These are phyloP conservation scores for Trichosporon ovoides DNA, from an alignment of 1,284 basidiomycete genomes.

Conservation along the genomic window DNA sequence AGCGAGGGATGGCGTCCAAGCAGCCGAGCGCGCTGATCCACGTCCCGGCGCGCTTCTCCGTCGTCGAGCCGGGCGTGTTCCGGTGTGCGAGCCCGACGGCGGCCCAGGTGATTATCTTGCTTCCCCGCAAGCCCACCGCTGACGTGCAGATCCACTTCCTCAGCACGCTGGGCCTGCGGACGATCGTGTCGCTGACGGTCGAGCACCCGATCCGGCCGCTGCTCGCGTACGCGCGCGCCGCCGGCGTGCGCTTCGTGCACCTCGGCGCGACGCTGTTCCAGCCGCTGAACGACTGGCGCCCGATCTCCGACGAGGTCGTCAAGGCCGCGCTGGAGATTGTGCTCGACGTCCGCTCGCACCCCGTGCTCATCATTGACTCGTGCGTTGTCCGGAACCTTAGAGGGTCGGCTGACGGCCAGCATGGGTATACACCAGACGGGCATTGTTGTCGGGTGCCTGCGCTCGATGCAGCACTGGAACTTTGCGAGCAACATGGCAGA, in stretches of 20 bases:
- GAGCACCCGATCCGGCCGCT: constrained; percentile 44
- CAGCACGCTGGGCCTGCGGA: constrained; percentile 34
- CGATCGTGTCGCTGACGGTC: constrained; percentile 43
- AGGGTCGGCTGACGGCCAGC: constrained; percentile 23
- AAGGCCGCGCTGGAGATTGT: constrained; percentile 44
- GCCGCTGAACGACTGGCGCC: constrained; percentile 42
- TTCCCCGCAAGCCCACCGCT: not conserved
- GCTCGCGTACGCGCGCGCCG: constrained; percentile 23
- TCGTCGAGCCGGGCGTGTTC: constrained; percentile 43
- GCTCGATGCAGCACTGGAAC: constrained; percentile 46
- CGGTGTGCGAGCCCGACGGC: constrained; percentile 41
- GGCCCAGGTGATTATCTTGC: constrained; percentile 30
- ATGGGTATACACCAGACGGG: constrained; percentile 47
- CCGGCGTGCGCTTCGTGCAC: constrained; percentile 40
- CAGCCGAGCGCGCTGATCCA: constrained; percentile 34
- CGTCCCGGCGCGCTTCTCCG: constrained; percentile 39
- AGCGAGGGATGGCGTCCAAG: constrained; percentile 23
- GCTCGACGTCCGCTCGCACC: constrained; percentile 36
- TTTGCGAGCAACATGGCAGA: constrained; percentile 44
- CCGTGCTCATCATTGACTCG: constrained; percentile 45
- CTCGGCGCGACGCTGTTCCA: constrained; percentile 41
- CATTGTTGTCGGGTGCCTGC: constrained; percentile 41
- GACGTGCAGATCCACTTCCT: constrained; percentile 40
- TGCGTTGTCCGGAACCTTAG: constrained; percentile 17
- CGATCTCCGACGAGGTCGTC: constrained; percentile 43